These are phyloP conservation scores for Inonotus obliquus DNA, from an alignment of 1,284 basidiomycete genomes.

Conservation along the genomic window DNA sequence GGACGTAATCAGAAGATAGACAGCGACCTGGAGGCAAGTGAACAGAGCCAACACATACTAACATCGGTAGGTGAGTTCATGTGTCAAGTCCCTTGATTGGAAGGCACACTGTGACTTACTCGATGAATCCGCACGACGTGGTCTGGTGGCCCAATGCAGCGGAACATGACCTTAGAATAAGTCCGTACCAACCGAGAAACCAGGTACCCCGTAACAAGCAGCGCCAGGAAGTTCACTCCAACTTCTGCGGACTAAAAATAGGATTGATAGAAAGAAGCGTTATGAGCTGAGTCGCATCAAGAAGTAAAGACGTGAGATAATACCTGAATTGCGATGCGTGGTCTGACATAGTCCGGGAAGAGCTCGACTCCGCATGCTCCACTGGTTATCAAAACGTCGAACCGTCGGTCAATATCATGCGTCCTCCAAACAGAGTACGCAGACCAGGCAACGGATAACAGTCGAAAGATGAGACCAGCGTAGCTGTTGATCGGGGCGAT, in stretches of 20 bases:
- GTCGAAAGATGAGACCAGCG: slow-evolving; percentile 43
- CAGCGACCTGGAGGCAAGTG: slow-evolving; percentile 51
- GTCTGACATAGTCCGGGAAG: slow-evolving; percentile 40
- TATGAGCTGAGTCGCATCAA: neutral
- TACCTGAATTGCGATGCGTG: slow-evolving; percentile 23
- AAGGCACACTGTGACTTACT: neutral
- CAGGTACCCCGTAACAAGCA: slow-evolving; percentile 32
- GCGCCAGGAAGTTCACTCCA: slow-evolving; percentile 39
- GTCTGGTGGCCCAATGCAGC: slow-evolving; percentile 47
- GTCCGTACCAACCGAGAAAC: slow-evolving; percentile 38
- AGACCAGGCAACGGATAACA: slow-evolving; percentile 46
- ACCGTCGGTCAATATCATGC: slow-evolving; percentile 29
- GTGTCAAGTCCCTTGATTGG: slow-evolving; percentile 18
- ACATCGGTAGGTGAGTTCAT: slow-evolving; percentile 1
- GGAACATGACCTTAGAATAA: slow-evolving; percentile 46
- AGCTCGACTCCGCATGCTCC: slow-evolving; percentile 44
- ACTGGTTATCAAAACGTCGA: slow-evolving; percentile 35
- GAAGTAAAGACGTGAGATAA: too few species aligned
- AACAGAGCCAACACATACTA: slow-evolving; percentile 52
- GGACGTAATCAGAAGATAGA: slow-evolving; percentile 46
- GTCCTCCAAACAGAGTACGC: slow-evolving; percentile 47
- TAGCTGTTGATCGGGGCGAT: too few species aligned
- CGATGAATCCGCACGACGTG: slow-evolving; percentile 44
- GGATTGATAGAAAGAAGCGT: neutral
- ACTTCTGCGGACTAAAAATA: slow-evolving; percentile 42